These are phyloP conservation scores for Rhododendron williamsianum DNA, from an alignment of 148 eudicot species.

Conservation along the genomic window DNA sequence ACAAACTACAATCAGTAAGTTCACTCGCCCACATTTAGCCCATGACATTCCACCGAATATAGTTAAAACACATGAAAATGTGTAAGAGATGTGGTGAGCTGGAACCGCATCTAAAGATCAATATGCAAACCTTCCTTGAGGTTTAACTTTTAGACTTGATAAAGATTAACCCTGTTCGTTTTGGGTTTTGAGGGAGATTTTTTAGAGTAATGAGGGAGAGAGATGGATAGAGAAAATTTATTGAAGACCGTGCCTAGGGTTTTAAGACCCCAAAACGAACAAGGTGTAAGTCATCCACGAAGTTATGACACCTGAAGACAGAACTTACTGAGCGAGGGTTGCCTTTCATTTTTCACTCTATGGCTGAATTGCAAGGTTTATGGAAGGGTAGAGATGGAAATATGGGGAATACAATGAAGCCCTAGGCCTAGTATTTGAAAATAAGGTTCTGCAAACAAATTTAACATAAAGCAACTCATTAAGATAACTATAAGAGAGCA, in stretches of 20 bases:
- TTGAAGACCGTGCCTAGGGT: too few species aligned
- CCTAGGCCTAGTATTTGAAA: background rate
- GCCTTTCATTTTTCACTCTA: background rate
- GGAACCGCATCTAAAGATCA: background rate
- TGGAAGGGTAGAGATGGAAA: background rate
- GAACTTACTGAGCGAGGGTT: background rate
- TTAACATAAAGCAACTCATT: background rate
- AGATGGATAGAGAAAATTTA: too few species aligned
- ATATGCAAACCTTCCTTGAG: background rate
- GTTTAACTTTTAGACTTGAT: background rate
- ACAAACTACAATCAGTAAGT: background rate
- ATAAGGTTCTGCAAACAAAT: background rate
- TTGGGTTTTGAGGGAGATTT: too few species aligned
- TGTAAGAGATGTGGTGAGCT: background rate
- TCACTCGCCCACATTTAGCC: background rate
- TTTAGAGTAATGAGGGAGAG: too few species aligned
- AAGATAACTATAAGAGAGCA: background rate
- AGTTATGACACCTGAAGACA: background rate
- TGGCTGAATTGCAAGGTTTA: background rate
- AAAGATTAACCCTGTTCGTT: background rate
- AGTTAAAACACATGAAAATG: background rate
- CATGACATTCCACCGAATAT: background rate
- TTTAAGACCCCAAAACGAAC: too few species aligned
- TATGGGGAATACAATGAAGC: background rate
- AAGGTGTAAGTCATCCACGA: background rate